Conservation (phyloP, 805 yeast species). For the Sugiyamaella chiloensis region DNA sequence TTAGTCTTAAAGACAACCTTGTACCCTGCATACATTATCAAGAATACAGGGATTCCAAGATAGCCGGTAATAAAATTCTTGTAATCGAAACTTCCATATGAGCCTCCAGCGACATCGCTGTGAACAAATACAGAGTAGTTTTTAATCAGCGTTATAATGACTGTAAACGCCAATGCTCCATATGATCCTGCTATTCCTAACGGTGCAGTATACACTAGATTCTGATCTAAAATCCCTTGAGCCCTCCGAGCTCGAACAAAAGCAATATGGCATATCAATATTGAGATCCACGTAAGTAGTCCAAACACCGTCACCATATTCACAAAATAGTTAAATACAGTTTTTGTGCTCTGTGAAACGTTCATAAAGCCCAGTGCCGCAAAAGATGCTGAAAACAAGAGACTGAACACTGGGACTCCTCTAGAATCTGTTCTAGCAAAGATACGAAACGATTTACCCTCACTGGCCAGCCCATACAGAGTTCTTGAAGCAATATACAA, state of each 20-base stretch:
- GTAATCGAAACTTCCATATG: constrained; percentile 38
- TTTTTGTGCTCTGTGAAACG: constrained; percentile 51
- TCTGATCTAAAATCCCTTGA: constrained; percentile 59
- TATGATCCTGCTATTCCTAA: constrained; percentile 67
- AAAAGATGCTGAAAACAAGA: constrained; percentile 50
- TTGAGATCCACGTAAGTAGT: constrained; percentile 68
- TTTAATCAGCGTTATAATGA: constrained; percentile 57
- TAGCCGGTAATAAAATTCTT: constrained; percentile 47
- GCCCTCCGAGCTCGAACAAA: constrained; percentile 63
- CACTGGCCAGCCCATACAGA: constrained; percentile 65
- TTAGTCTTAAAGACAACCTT: constrained; percentile 32
- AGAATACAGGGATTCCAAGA: constrained; percentile 43
- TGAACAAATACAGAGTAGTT: constrained; percentile 60
- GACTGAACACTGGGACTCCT: constrained; percentile 68
- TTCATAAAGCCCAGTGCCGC: constrained; percentile 70
- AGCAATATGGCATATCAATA: constrained; percentile 60
- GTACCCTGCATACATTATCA: constrained; percentile 46
- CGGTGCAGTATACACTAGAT: constrained; percentile 60
- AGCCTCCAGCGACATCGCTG: background rate
- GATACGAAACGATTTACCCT: constrained; percentile 69
- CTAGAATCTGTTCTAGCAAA: constrained; percentile 60
- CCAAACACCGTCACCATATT: constrained; percentile 71
- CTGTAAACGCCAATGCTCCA: constrained; percentile 52
- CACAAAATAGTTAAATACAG: constrained; percentile 57
- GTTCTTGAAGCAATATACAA: constrained; percentile 75